Conservation (phyloP, 805 yeast genomes). For the Yarrowia sp. region DNA sequence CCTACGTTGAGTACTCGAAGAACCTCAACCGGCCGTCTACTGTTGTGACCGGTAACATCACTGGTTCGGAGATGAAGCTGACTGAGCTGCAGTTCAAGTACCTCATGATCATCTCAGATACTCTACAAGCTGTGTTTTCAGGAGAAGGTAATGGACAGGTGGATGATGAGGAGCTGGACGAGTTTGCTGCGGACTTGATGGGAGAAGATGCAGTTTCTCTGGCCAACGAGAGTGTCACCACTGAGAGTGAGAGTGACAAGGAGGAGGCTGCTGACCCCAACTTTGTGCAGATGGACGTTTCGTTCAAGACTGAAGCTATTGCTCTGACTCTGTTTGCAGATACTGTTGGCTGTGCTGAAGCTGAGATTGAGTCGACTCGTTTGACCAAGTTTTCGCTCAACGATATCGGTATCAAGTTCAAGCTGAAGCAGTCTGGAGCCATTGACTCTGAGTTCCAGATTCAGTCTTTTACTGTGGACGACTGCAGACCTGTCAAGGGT, state of each 20-base stretch:
- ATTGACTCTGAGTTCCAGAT: slow-evolving; percentile 61
- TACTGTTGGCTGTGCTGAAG: slow-evolving; percentile 32
- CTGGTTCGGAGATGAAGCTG: slow-evolving; percentile 60
- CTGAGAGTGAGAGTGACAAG: neutral
- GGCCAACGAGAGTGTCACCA: slow-evolving; percentile 13
- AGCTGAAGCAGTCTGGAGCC: slow-evolving; percentile 53
- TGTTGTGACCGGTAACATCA: slow-evolving; percentile 54
- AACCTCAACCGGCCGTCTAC: slow-evolving; percentile 48
- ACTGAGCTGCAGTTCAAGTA: slow-evolving; percentile 72
- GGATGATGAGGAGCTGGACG: slow-evolving; percentile 57
- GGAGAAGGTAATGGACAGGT: slow-evolving; percentile 44
- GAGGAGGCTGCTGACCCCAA: slow-evolving; percentile 13
- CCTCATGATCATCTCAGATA: slow-evolving; percentile 53
- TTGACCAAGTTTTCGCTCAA: slow-evolving; percentile 61
- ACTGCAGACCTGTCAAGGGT: slow-evolving; percentile 58
- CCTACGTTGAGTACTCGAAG: slow-evolving; percentile 46
- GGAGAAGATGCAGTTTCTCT: slow-evolving; percentile 29
- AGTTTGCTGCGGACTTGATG: slow-evolving; percentile 33
- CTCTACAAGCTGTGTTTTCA: slow-evolving; percentile 55
- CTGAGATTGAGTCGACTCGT: slow-evolving; percentile 36
- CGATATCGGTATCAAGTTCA: slow-evolving; percentile 52
- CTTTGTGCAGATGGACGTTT: slow-evolving; percentile 20
- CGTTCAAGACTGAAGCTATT: slow-evolving; percentile 59
- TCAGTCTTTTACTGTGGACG: slow-evolving; percentile 73
- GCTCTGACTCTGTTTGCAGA: slow-evolving; percentile 48